Percentiles rank a stretch among this genome's conserved stretches.
Evolutionary conservation across 2,329 filamentous ascomycete species (phyloP).

Genomic region (Trichophyton simii): DNA sequence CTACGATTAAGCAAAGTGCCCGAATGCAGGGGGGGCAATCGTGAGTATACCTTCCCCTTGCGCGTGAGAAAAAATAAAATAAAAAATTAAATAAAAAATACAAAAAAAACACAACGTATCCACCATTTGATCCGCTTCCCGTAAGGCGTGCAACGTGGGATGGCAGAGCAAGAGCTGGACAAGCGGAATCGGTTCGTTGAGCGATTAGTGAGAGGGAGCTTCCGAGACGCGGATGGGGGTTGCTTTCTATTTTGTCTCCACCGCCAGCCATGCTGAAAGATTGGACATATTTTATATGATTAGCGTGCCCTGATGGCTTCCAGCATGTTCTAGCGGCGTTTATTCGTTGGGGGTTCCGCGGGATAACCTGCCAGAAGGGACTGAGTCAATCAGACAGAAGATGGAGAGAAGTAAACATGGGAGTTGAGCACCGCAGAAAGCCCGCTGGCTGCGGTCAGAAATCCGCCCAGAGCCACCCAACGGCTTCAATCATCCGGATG

Average conservation of each 20-base stretch:
- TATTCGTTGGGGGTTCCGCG: background rate
- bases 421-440: background rate
- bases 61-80: background rate
- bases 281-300: background rate
- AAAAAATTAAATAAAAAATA: too few species aligned
- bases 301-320: background rate
- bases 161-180: background rate
- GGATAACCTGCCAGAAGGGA: background rate
- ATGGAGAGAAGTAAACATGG: too few species aligned
- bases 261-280: background rate
- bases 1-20: background rate
- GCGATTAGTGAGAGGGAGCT: background rate
- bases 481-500: background rate
- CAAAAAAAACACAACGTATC: background rate
- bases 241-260: background rate
- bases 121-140: conserved; percentile 1
- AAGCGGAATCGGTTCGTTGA: background rate
- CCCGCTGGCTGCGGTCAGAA: background rate
- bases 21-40: background rate
- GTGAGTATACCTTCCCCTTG: background rate
- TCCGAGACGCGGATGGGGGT: background rate
- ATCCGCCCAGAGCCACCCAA: background rate
- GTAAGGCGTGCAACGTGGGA: conserved; percentile 6
- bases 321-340: background rate
- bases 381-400: too few species aligned